These are phyloP conservation scores for Sordariomycetes sp. DNA, from an alignment of 2,329 filamentous ascomycete species.

Conservation along the genomic window DNA sequence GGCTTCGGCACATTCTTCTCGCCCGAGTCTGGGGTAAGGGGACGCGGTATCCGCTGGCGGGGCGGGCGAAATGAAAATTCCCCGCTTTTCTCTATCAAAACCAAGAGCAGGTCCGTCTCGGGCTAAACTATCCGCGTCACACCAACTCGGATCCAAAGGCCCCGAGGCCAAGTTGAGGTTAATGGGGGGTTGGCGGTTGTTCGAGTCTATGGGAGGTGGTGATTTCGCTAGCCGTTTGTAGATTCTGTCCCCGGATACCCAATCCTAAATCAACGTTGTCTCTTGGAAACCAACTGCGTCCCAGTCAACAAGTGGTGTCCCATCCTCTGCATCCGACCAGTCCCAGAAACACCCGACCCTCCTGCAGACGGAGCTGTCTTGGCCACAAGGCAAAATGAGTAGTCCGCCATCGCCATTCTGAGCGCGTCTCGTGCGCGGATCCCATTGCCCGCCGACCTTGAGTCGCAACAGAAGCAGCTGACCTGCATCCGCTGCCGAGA, in stretches of 20 bases:
- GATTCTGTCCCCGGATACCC: too few relatives aligned
- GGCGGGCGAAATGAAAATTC: not conserved
- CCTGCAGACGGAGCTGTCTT: not conserved
- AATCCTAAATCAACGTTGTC: conserved; percentile 1
- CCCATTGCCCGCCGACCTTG: too few relatives aligned
- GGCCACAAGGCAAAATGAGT: not conserved
- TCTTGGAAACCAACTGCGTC: conserved; percentile 1
- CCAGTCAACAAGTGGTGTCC: conserved; percentile 1
- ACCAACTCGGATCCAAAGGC: too few relatives aligned
- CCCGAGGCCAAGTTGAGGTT: too few relatives aligned
- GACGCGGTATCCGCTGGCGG: not conserved
- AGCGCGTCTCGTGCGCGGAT: too few relatives aligned
- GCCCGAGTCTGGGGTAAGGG: not conserved
- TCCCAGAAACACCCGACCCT: conserved; percentile 5
- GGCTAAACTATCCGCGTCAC: too few relatives aligned
- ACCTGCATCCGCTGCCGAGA: not conserved
- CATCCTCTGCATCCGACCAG: not conserved
- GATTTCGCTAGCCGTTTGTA: too few relatives aligned
- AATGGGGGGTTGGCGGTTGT: too few relatives aligned
- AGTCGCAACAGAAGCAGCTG: not conserved
- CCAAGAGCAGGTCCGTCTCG: too few relatives aligned
- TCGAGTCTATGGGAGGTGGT: too few relatives aligned
- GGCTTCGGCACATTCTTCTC: not conserved
- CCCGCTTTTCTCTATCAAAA: not conserved
- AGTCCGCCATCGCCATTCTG: not conserved